Evolutionary conservation across 257 asterid genomes (phyloP), one percentile per base, ranked within the genome.

Genomic region (Penstemon davidsonii): DNA sequence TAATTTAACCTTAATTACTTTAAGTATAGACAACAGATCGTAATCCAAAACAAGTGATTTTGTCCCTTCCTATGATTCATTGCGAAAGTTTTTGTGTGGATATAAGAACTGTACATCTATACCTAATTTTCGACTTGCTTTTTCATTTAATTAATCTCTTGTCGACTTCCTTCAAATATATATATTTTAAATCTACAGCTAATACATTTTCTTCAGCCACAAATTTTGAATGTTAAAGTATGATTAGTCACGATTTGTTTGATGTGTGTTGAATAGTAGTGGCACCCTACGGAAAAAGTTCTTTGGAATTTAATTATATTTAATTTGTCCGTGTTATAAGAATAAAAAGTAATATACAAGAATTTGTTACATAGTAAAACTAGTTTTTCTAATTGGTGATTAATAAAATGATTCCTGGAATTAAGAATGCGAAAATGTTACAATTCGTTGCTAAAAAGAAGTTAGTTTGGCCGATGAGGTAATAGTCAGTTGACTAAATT

Each of bases 101-200:
- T 63, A 64, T n/a, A n/a, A 75, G 63, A 80, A 76, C 47, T 61
- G 64, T 65, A 74, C 33, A 25, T 25, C 33, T 61, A 46, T 6
- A 66, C 90, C 90, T 80, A 86, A 86, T 72, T 66, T 69, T 25
- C 33, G 49, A 75, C 78, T 55, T 74, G 55, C 59, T 58, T 25
- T 40, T 54, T 67, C 76, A 71, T 71, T 54, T 45, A 43, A 51
- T 70, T 71, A 71, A 59, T 71, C 64, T 47, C 67, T 60, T 40
- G 5, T 25, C 33, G 33, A 25, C 68, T 64, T 37, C 52, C 43
- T 36, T 51, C 39, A 18, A n/a, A 53, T 38, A 8, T 38, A 33
- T 58, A n/a, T 45, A 25, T 25, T 25, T 25, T 25, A 18, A 45
- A 25, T 59, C 49, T 55, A 54, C 43, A 75, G 55, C 52, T 73